Evolutionary conservation across 2,329 filamentous ascomycete genomes (phyloP), one percentile per base, ranked within the genome.

Genomic region (Epicoccum sorghinum): DNA sequence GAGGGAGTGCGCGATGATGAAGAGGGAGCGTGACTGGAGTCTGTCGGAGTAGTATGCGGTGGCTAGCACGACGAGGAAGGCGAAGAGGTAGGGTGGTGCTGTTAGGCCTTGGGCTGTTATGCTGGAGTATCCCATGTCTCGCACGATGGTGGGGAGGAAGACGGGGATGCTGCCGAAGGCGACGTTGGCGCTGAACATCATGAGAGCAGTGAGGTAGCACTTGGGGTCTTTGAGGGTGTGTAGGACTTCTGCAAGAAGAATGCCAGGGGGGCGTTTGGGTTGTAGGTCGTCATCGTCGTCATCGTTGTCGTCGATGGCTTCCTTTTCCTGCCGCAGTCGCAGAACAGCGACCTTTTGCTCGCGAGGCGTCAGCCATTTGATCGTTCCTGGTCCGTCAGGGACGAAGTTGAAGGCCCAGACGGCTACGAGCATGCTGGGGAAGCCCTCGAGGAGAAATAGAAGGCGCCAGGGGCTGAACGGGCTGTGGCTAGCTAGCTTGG

Each of bases 101-200:
- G 88, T 86, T 54, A 96, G 85, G 5, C 87, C 90, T 80, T 96
- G 91, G 0, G 90, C 84, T 3, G 83, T 77, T 2, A 89, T 76
- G 1, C 83, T 75, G 32, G 84, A 81, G 76, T 91, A 89, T 55
- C 89, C 89, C 90, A 96, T 86, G 55, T 88, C 84, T 55, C 81
- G 79, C 41, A 96, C 82, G 58, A 96, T 91, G 23, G 89, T 91
- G 32, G 91, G 91, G 3, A 96, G 82, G 71, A 96, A 96, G 43
- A 95, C 90, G 3, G 92, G 92, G 70, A 96, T 86, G 22, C 89
- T 93, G 67, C 87, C 87, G 78, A 96, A 96, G 10, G 91, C 89
- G 71, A 96, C 89, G 75, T 96, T 96, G 68, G 89, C 87, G 73
- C 88, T 86, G 79, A 96, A 92, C 80, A 96, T 90, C 84, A 96